Percentiles rank a stretch among this genome's conserved stretches.
phyloP scores from a whole-genome alignment of 2,329 filamentous ascomycete genomes.

The Aspergillus fijiensis region DNA sequence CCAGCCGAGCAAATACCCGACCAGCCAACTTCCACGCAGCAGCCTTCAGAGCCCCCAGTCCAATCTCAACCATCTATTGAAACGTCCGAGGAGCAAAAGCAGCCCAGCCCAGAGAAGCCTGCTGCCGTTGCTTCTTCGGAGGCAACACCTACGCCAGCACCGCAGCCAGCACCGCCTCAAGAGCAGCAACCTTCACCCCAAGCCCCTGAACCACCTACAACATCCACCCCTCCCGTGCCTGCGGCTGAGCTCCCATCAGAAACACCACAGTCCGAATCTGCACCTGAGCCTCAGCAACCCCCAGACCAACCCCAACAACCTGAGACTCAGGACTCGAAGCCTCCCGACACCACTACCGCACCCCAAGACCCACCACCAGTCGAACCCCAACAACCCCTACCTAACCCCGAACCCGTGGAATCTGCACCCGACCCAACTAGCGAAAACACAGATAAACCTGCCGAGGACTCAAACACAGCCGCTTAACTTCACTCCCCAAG shows the following conservation, averaged over 20 bases:
- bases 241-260: neutral
- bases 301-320: neutral
- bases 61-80: neutral
- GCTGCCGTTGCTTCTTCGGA: neutral
- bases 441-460: neutral
- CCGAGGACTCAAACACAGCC: neutral
- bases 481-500: neutral
- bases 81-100: neutral
- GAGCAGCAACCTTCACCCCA: neutral
- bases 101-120: slow-evolving; percentile 1
- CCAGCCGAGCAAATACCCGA: neutral
- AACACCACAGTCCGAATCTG: neutral
- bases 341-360: neutral
- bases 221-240: neutral
- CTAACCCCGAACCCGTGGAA: neutral
- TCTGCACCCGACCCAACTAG: neutral
- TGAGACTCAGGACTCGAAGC: neutral
- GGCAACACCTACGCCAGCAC: neutral
- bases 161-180: neutral
- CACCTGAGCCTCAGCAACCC: neutral
- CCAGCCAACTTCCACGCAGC: neutral
- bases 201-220: neutral
- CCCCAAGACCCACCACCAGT: too few species aligned
- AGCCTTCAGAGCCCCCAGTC: slow-evolving; percentile 3
- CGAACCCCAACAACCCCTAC: too few species aligned